Evolutionary conservation across 805 yeast species (phyloP).

Genomic region (Candida glaebosa): DNA sequence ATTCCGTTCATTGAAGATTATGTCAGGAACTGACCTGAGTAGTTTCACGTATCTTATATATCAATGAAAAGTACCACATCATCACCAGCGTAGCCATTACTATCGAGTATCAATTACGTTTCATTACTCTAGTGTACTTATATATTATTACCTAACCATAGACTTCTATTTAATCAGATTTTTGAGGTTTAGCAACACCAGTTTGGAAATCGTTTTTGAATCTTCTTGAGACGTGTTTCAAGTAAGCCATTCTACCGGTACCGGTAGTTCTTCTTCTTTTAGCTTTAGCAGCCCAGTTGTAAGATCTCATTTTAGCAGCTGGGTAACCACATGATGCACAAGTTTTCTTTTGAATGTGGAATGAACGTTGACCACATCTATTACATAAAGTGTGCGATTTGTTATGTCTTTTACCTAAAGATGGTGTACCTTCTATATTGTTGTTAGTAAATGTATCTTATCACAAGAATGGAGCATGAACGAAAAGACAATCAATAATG

Average conservation of each 20-base stretch:
- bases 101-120: too few species aligned
- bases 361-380: slow-evolving; percentile 98
- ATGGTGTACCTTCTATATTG: slow-evolving; percentile 92
- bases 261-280: slow-evolving; percentile 99
- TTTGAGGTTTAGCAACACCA: slow-evolving; percentile 64
- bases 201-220: slow-evolving; percentile 99
- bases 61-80: too few species aligned
- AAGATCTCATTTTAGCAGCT: slow-evolving; percentile 97
- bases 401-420: slow-evolving; percentile 99
- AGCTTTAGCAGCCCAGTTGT: slow-evolving; percentile 99
- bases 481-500: too few species aligned
- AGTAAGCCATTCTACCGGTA: slow-evolving; percentile 98
- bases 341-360: slow-evolving; percentile 99
- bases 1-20: too few species aligned
- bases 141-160: not conserved
- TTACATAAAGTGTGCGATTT: slow-evolving; percentile 99
- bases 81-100: too few species aligned
- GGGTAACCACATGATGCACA: slow-evolving; percentile 99
- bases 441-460: slow-evolving; percentile 14
- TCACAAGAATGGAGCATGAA: too few species aligned
- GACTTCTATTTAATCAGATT: slow-evolving; percentile 48
- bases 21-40: too few species aligned
- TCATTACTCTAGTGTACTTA: not conserved
- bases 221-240: slow-evolving; percentile 95
- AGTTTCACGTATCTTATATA: too few species aligned